Evolutionary conservation across 495 filamentous ascomycete species (phyloP).

Genomic region (Hypoxylon trugodes): DNA sequence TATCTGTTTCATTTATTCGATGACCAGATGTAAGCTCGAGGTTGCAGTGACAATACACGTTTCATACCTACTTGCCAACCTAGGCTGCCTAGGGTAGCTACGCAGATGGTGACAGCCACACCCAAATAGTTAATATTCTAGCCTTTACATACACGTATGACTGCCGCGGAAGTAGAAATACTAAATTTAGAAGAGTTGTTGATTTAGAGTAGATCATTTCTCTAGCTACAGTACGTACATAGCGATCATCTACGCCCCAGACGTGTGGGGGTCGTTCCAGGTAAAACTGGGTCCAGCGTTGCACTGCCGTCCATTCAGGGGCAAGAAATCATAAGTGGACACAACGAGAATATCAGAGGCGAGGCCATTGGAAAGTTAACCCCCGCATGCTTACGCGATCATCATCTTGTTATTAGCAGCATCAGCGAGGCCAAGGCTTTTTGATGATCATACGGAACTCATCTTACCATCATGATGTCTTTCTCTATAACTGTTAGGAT

Average conservation of each 20-base stretch:
- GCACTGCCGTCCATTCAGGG: slow-evolving; percentile 1
- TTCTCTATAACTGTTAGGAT: neutral
- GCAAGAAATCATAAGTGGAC: slow-evolving; percentile 10
- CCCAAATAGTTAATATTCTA: neutral
- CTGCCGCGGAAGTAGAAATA: neutral
- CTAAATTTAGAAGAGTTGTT: slow-evolving; percentile 15
- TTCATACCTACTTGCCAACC: neutral
- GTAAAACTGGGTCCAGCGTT: slow-evolving; percentile 5
- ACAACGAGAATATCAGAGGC: slow-evolving; percentile 1
- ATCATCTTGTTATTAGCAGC: neutral
- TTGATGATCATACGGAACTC: neutral
- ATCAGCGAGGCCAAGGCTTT: neutral
- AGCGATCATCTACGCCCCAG: neutral
- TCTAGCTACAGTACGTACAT: neutral
- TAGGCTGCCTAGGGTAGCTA: neutral
- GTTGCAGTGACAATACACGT: neutral
- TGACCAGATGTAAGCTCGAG: neutral
- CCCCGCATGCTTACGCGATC: neutral
- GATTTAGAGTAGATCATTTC: slow-evolving; percentile 17
- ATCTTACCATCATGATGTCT: neutral
- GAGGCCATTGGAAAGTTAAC: neutral
- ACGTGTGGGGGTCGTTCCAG: slow-evolving; percentile 16
- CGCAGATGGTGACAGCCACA: slow-evolving; percentile 5
- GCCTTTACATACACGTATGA: too few species aligned
- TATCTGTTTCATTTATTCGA: neutral